phyloP scores from a whole-genome alignment of 768 basidiomycete species.

The Nidula microcarpa region DNA sequence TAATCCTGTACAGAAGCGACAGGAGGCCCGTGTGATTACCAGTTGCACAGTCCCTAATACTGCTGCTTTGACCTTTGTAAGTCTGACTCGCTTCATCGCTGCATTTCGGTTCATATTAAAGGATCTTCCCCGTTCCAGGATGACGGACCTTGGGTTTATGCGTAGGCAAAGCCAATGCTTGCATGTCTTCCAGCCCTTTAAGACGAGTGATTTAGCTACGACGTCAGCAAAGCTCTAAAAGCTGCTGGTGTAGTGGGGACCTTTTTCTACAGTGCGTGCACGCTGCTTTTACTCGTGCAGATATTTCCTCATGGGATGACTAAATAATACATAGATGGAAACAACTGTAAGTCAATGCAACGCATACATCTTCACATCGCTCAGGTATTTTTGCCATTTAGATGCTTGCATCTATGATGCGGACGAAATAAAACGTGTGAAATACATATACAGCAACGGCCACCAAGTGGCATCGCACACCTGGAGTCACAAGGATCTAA shows the following conservation, averaged over 20 bases:
- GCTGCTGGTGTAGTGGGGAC: constrained; percentile 33
- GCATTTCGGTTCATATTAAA: background rate
- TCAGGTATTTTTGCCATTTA: constrained; percentile 6
- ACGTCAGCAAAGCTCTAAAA: constrained; percentile 29
- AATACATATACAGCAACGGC: constrained; percentile 32
- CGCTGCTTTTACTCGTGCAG: background rate
- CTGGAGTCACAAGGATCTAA: constrained; percentile 37
- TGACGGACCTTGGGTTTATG: constrained; percentile 38
- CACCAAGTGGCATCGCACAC: constrained; percentile 45
- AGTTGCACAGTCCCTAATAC: constrained; percentile 33
- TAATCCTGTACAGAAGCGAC: constrained; percentile 8
- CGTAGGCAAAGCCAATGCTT: constrained; percentile 16
- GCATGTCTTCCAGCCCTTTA: background rate
- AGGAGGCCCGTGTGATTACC: constrained; percentile 27
- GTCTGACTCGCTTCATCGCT: constrained; percentile 7
- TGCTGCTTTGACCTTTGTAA: constrained; percentile 41
- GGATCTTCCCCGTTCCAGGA: constrained; percentile 20
- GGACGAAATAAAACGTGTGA: constrained; percentile 25
- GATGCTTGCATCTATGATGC: constrained; percentile 36
- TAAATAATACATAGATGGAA: constrained; percentile 22
- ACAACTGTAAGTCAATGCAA: constrained; percentile 26
- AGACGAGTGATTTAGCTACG: constrained; percentile 17
- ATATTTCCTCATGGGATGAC: background rate
- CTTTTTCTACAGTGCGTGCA: constrained; percentile 40
- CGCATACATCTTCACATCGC: background rate